Evolutionary conservation across 129 eudicot species (phyloP), one percentile per base, ranked within the genome.

Genomic region (Chrysanthemum seticuspe): DNA sequence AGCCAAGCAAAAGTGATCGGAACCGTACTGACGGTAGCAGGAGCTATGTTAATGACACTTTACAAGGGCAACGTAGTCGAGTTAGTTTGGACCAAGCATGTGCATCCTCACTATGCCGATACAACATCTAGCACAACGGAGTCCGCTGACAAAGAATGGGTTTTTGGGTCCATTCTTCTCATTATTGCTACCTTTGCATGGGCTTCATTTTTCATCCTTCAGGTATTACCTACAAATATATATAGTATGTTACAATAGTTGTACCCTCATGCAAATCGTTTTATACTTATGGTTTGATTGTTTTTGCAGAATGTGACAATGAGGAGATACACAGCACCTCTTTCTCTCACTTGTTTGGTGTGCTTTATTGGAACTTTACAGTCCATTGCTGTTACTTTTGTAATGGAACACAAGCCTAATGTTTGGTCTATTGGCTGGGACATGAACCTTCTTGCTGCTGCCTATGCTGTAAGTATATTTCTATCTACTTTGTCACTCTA

Each of bases 371-470:
- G 98, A 5, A 94, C 98, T 56, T 78, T 94, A 47, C 98, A 94
- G 82, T 90, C 98, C 25, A 88, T 90, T 72, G 97, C 81, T 59
- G 97, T 94, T 45, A 94, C 98, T 63, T 86, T 94, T 79, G 97
- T 87, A 48, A 90, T 86, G 97, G 98, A 94, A 62, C 98, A 90
- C 79, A 88, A 69, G 61, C 82, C 98, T 21, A 61, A 50, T 79
- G 97, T 80, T 62, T 94, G 97, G 98, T 52, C 71, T 60, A 94
- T 94, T 81, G 97, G 98, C 34, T 90, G 83, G 80, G 98, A 94
- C 82, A 90, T 90, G 96, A 94, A 94, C 81, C 89, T 94, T 49
- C 85, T 94, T 23, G 97, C 98, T 72, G 98, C 98, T 79, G 98
- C 98, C 82, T 94, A 94, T 85, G 98, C 98, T 70, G 98, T 94